A percentile compares a stretch with the other conserved stretches of the same genome.
phyloP scores from a whole-genome alignment of 2,329 filamentous ascomycete species.

The Neoscytalidium dimidiatum region DNA sequence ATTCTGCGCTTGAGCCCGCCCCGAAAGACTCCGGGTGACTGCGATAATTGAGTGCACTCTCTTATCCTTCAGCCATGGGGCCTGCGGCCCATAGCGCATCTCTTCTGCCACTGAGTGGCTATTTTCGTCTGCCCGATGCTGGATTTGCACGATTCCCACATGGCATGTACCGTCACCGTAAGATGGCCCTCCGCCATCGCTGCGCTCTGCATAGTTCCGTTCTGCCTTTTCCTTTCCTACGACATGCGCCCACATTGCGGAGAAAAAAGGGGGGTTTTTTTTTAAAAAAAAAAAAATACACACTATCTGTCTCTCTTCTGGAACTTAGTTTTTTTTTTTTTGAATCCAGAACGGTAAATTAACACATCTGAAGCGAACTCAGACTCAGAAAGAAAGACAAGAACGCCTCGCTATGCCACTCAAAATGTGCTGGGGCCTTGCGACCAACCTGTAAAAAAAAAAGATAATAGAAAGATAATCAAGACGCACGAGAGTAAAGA shows the following conservation, averaged over 20 bases:
- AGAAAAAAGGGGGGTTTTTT: too few species aligned
- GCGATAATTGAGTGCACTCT: too few species aligned
- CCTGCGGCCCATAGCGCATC: neutral
- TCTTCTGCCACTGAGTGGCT: neutral
- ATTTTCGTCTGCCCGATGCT: neutral
- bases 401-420: slow-evolving; percentile 14
- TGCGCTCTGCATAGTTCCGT: too few species aligned
- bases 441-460: slow-evolving; percentile 7
- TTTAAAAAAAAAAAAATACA: too few species aligned
- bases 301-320: neutral
- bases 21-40: neutral
- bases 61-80: neutral
- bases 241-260: too few species aligned
- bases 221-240: too few species aligned
- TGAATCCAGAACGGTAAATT: neutral
- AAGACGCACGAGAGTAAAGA: neutral
- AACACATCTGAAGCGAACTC: neutral
- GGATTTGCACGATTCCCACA: neutral
- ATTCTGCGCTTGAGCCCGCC: neutral
- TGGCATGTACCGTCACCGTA: neutral
- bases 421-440: slow-evolving; percentile 3
- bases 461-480: neutral
- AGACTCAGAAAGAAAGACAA: neutral
- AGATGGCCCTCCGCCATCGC: neutral
- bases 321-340: neutral